These are phyloP conservation scores for Chlamydomonas sphaeroides DNA, from an alignment of 139 green algal genomes.

Conservation along the genomic window DNA sequence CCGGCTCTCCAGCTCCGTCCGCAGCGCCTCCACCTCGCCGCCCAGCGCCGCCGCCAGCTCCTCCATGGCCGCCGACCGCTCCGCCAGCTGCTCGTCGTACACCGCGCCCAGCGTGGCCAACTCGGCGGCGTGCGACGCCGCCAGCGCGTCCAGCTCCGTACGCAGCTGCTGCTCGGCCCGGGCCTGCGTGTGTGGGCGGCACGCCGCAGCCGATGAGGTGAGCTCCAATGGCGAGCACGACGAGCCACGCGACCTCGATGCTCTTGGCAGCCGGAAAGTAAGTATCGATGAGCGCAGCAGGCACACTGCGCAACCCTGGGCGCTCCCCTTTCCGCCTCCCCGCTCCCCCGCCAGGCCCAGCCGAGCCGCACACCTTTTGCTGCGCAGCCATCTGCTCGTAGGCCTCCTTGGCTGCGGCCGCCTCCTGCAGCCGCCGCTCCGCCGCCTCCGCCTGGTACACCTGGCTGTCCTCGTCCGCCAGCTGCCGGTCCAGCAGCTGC, in stretches of 20 bases:
- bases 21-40: constrained; percentile 21
- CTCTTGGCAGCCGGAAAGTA: too few species aligned
- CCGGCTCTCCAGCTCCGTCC: not conserved
- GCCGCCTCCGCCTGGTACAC: not conserved
- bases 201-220: too few species aligned
- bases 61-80: not conserved
- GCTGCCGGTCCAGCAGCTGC: not conserved
- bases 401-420: not conserved
- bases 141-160: not conserved
- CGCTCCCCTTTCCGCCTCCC: too few species aligned
- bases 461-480: not conserved
- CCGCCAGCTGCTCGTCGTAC: constrained; percentile 1
- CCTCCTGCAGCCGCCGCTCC: not conserved
- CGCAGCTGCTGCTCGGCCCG: not conserved
- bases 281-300: too few species aligned
- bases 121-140: not conserved
- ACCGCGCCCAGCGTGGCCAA: not conserved
- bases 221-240: too few species aligned
- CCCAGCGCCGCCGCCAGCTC: not conserved
- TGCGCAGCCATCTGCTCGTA: constrained; percentile 1
- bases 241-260: too few species aligned
- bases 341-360: too few species aligned
- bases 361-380: constrained; percentile 8
- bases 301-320: too few species aligned
- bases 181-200: not conserved